Base-by-base conservation (phyloP, 768 basidiomycete genomes). In the Artomyces pyxidatus region DNA sequence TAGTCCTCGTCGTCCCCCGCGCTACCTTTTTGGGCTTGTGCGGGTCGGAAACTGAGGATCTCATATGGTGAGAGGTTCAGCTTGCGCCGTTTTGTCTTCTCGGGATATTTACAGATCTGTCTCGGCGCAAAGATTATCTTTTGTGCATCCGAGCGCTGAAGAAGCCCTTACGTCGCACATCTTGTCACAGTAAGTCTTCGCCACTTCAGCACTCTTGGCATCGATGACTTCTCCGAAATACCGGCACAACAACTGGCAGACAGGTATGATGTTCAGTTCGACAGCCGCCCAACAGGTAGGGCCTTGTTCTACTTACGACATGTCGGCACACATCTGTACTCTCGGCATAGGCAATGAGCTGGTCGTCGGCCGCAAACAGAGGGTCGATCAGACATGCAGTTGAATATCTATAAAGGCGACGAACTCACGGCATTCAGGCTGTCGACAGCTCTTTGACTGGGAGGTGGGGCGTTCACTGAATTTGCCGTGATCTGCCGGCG, bases 41-140 rank as follows among this genome's bases (percentile, higher is more conserved):
- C 29, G 8, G 44, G 28, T 7, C 59, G 61, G 0, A 60, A 49
- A 3, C 55, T 58, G 3, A 72, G 61, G 37, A 61, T 54, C 2
- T 67, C 71, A 26, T 66, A 61, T 2, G 67, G 62, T 0, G 80
- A 75, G 3, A 89, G 69, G n/a, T 72, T 74, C 22, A 54, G 59
- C 48, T 76, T 73, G 23, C 73, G 72, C 3, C 61, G 66, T 45
- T 62, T 71, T 0, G 78, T 75, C 66, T 82, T 88, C 21, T 81
- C 81, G 0, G 86, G 84, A 53, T 80, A 80, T 64, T 85, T 88
- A 68, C 89, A 91, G 3, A 88, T 74, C 88, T 90, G 47, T 12
- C n/a, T n/a, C n/a, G n/a, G 41, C 4, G 12, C 10, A 21, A 16
- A 11, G 17, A 12, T 32, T 29, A 9, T 47, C 35, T 47, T 11